Evolutionary conservation across 306 rosid genomes (phyloP).

Genomic region (Vigna mungo): DNA sequence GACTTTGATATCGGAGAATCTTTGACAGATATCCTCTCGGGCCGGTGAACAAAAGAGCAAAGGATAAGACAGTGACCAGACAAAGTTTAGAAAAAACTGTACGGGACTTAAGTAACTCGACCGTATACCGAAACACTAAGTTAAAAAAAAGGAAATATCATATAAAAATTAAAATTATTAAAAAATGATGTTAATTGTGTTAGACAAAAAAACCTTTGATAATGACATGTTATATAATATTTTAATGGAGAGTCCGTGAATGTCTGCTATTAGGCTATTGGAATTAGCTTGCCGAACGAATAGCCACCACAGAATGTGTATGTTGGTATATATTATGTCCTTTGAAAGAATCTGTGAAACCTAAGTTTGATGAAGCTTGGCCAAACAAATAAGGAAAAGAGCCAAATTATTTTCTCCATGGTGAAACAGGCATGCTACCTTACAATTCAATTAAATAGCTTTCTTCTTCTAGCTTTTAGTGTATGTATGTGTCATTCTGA

Average conservation of each 20-base stretch:
- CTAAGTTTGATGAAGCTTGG: constrained; percentile 41
- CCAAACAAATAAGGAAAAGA: constrained; percentile 12
- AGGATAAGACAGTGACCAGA: too few relatives aligned
- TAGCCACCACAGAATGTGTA: constrained; percentile 19
- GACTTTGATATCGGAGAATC: too few relatives aligned
- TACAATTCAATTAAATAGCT: not conserved
- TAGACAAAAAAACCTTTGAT: not conserved
- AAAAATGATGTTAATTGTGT: too few relatives aligned
- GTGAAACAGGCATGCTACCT: not conserved
- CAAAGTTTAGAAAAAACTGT: too few relatives aligned
- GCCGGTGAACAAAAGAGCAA: too few relatives aligned
- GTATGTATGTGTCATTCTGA: not conserved
- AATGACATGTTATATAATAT: constrained; percentile 34
- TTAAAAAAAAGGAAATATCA: too few relatives aligned
- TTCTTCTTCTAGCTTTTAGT: not conserved
- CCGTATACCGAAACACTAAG: too few relatives aligned
- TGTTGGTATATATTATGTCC: constrained; percentile 17
- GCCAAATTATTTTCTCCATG: not conserved
- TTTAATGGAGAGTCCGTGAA: constrained; percentile 25
- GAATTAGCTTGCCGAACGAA: constrained; percentile 49
- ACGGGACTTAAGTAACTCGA: too few relatives aligned
- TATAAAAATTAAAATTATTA: too few relatives aligned
- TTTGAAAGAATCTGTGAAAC: constrained; percentile 45
- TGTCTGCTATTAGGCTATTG: constrained; percentile 24
- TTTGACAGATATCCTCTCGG: too few relatives aligned